Conservation (phyloP, 2,329 filamentous ascomycete genomes). For the Tolypocladium ovalisporum region DNA sequence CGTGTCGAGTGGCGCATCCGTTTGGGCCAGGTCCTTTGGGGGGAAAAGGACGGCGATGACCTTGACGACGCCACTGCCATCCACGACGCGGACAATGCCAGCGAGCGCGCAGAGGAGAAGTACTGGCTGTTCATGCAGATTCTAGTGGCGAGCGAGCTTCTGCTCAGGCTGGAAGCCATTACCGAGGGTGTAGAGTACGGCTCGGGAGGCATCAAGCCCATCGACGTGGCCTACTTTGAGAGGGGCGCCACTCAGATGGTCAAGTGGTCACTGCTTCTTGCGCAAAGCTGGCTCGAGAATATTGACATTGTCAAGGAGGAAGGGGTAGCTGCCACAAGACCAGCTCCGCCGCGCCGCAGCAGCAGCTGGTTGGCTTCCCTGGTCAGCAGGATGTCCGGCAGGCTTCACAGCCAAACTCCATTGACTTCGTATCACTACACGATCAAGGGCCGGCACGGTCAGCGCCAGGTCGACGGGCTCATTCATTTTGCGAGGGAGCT, state of each 20-base stretch:
- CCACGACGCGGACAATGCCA: slow-evolving; percentile 33
- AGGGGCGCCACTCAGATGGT: slow-evolving; percentile 50
- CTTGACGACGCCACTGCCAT: slow-evolving; percentile 42
- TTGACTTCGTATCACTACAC: slow-evolving; percentile 28
- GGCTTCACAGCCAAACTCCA: slow-evolving; percentile 25
- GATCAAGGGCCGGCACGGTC: slow-evolving; percentile 43
- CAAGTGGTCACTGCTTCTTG: slow-evolving; percentile 56
- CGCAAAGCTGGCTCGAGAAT: slow-evolving; percentile 57
- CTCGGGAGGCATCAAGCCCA: slow-evolving; percentile 37
- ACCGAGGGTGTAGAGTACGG: slow-evolving; percentile 49
- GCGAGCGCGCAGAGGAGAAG: slow-evolving; percentile 48
- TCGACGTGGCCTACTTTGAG: slow-evolving; percentile 50
- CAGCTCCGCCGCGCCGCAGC: slow-evolving; percentile 8
- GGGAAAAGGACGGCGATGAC: slow-evolving; percentile 37
- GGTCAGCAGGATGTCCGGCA: slow-evolving; percentile 40
- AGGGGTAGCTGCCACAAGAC: slow-evolving; percentile 6
- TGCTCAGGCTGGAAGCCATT: slow-evolving; percentile 52
- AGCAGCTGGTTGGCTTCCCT: slow-evolving; percentile 45
- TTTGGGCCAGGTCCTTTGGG: slow-evolving; percentile 63
- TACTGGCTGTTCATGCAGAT: slow-evolving; percentile 60
- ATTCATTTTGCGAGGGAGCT: slow-evolving; percentile 53
- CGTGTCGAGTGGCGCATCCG: slow-evolving; percentile 65
- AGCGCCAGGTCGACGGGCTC: slow-evolving; percentile 49
- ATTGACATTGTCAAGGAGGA: slow-evolving; percentile 44
- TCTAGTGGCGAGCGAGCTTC: slow-evolving; percentile 52